These are phyloP conservation scores for Oleoguttula mirabilis DNA, from an alignment of 495 filamentous ascomycete species.

Conservation along the genomic window DNA sequence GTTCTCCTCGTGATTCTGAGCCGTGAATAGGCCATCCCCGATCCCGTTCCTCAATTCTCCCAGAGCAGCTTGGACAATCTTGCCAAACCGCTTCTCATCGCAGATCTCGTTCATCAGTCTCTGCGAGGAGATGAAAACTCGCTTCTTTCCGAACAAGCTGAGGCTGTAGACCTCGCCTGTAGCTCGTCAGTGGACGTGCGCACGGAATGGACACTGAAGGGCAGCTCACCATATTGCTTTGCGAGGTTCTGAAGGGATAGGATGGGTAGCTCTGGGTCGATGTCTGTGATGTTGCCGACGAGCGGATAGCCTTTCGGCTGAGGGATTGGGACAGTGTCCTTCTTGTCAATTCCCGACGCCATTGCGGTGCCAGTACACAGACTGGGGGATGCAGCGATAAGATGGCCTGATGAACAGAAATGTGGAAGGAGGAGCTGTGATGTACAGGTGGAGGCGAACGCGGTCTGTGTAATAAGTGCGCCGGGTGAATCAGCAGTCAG, in stretches of 20 bases:
- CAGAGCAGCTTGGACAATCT: constrained; percentile 38
- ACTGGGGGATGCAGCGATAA: too few species aligned
- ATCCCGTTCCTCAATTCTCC: constrained; percentile 46
- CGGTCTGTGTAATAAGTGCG: too few species aligned
- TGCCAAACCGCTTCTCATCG: constrained; percentile 55
- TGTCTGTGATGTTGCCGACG: constrained; percentile 17
- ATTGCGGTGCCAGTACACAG: background rate
- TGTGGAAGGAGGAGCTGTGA: too few species aligned
- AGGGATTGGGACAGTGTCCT: constrained; percentile 5
- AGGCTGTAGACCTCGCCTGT: constrained; percentile 7
- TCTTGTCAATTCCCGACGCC: background rate
- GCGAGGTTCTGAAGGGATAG: constrained; percentile 11
- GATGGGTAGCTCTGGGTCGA: constrained; percentile 17
- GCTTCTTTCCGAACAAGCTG: constrained; percentile 1
- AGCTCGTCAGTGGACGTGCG: background rate
- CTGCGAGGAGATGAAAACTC: constrained; percentile 29
- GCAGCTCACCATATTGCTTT: constrained; percentile 12
- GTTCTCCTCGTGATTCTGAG: constrained; percentile 37
- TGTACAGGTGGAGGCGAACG: too few species aligned
- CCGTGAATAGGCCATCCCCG: constrained; percentile 60
- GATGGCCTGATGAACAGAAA: too few species aligned
- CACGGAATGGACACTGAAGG: background rate
- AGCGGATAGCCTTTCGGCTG: constrained; percentile 6
- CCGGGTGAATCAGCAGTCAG: too few species aligned
- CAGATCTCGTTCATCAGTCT: constrained; percentile 53